phyloP scores from a whole-genome alignment of 2,329 filamentous ascomycete genomes.

The Diaporthe sp. region DNA sequence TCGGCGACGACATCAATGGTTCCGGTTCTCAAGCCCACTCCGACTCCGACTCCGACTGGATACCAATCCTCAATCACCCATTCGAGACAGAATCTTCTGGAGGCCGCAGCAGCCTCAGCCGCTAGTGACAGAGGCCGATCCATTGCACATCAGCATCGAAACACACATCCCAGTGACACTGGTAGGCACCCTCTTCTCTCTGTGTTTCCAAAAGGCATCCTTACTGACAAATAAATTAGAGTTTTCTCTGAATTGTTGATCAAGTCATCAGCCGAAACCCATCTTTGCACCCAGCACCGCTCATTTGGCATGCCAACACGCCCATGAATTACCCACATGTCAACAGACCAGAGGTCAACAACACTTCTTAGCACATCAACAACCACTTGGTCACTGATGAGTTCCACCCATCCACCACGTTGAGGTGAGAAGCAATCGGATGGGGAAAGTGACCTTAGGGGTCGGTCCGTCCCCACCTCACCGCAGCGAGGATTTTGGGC shows the following conservation, averaged over 20 bases:
- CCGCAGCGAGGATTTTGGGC: too few species aligned
- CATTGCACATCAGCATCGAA: background rate
- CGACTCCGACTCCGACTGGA: background rate
- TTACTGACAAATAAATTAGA: slow-evolving; percentile 4
- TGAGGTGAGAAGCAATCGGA: slow-evolving; percentile 25
- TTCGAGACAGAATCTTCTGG: background rate
- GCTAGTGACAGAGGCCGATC: background rate
- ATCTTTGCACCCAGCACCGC: too few species aligned
- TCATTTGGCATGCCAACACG: too few species aligned
- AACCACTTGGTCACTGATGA: slow-evolving; percentile 6
- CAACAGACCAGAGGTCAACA: too few species aligned
- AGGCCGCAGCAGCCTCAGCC: slow-evolving; percentile 11
- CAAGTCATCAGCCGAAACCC: too few species aligned
- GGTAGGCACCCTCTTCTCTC: background rate
- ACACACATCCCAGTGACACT: background rate
- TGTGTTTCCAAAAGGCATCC: background rate
- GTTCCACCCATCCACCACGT: slow-evolving; percentile 19
- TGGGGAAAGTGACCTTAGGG: background rate
- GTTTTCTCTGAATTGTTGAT: background rate
- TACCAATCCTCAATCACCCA: background rate
- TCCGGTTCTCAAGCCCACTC: background rate
- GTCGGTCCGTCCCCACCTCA: slow-evolving; percentile 2
- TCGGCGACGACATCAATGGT: background rate
- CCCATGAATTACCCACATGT: too few species aligned
- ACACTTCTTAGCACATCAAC: background rate